Evolutionary conservation across 2,329 filamentous ascomycete species (phyloP).

Genomic region (Cercospora canescens): DNA sequence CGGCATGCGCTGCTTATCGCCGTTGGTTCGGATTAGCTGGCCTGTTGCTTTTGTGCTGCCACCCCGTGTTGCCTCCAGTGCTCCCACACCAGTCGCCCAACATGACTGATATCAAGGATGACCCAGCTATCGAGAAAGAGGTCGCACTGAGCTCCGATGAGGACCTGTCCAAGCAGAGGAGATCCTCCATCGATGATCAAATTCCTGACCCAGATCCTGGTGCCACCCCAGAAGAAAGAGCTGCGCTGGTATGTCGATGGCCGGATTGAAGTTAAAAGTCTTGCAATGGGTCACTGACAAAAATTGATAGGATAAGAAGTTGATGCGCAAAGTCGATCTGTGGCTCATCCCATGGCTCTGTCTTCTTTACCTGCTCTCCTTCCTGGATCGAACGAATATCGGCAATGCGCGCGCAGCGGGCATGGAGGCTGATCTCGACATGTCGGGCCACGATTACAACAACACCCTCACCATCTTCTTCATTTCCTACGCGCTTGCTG

Average conservation of each 20-base stretch:
- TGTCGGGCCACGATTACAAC: constrained; percentile 70
- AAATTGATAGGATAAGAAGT: constrained; percentile 47
- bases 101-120: constrained; percentile 13
- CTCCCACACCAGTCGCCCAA: neutral
- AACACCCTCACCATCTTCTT: constrained; percentile 80
- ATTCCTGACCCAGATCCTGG: constrained; percentile 18
- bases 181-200: neutral
- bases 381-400: constrained; percentile 51
- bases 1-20: neutral
- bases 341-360: constrained; percentile 55
- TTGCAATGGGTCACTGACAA: neutral
- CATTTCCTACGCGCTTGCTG: constrained; percentile 78
- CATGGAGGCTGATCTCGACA: constrained; percentile 58
- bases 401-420: constrained; percentile 65
- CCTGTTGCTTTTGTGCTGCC: neutral
- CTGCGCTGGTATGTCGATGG: constrained; percentile 3
- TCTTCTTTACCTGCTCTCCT: constrained; percentile 59
- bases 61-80: neutral
- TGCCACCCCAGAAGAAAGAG: constrained; percentile 15
- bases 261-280: neutral
- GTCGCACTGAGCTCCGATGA: constrained; percentile 11
- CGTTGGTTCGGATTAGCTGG: neutral
- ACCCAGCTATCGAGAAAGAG: constrained; percentile 7
- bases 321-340: constrained; percentile 54
- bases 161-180: constrained; percentile 3